Evolutionary conservation across 768 basidiomycete species (phyloP), one percentile per base, ranked within the genome.

Genomic region (Sarcodon sp.): DNA sequence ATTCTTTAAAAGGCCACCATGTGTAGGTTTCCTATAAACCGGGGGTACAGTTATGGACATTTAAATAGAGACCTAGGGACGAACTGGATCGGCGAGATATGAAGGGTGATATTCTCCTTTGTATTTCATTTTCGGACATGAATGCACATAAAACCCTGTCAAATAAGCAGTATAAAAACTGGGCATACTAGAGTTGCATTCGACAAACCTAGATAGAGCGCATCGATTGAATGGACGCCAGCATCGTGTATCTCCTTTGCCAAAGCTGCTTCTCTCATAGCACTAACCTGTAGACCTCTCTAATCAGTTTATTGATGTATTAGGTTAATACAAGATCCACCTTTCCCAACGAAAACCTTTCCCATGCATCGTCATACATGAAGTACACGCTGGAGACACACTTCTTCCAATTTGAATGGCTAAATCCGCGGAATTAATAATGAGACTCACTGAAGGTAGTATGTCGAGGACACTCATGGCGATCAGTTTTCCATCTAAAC

Each of bases 101-200:
- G 93, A 96, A 0, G 94, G 94, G 0, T 70, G 61, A 55, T 93
- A 99, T 48, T 96, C 91, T 31, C 82, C 92, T 58, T 99, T 99
- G 65, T 99, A 98, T 48, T 73, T 72, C 96, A 98, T 98, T 64
- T 99, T 99, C 45, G 68, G 76, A 59, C 93, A 97, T 2, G 86
- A 79, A 55, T 96, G 76, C 35, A 98, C 85, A 62, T 97, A 98
- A 62, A 79, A 97, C 6, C 93, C 93, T 96, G 55, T 10, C 12
- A 7, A 37, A 33, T 33, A 41, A 18, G 27, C 34, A 35, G n/a
- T 51, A 33, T 9, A 35, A 54, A 45, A 27, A 36, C 7, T 21
- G 33, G 44, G 32, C 27, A 21, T 12, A 31, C 36, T 18, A 15
- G 13, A 47, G 13, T 45, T 10, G 10, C 46, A 18, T 44, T 6